Base-by-base conservation (phyloP, 2,329 filamentous ascomycete genomes). In the Aspergillus intermedius region DNA sequence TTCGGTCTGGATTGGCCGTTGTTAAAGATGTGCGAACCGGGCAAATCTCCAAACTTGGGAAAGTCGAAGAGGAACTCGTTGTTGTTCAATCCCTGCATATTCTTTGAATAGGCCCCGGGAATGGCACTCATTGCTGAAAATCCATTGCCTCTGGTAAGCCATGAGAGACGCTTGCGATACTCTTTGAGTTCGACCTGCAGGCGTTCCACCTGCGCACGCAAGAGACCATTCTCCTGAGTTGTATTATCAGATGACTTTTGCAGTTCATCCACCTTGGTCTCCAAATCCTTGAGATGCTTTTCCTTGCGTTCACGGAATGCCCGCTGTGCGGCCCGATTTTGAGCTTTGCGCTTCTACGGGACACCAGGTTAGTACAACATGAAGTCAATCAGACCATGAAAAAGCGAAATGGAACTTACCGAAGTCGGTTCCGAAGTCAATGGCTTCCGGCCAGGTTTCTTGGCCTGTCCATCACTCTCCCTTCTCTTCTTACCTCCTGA, bases 401-500 rank as follows among this genome's bases (percentile, higher is more conserved):
- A n/a, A 35, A 32, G 28, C 19, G 42, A 19, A 9, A 41, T 35
- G 6, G 32, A 51, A 82, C 91, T 76, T 83, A 97, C 91, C 58
- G 91, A 93, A 59, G 88, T 97, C 21, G 93, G 93, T 70, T 97
- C 93, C 19, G 88, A 94, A 43, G 89, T 97, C 61, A 97, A 77
- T 17, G 91, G 93, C 77, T 98, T 98, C 54, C 93, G 83, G 45
- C 93, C 93, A 4, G 93, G 91, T 74, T 97, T 98, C 81, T 97
- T 97, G 21, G 88, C 82, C 40, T 84, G 78, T 72, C 93, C 95
- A 41, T 91, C 88, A 48, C 89, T 84, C 50, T 85, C 82, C 70
- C 95, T 90, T 51, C 87, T 82, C 55, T 89, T 81, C 50, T 82
- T 81, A 56, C 81, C 82, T 41, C 77, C 78, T 23, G 74, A 74